These are phyloP conservation scores for Kalmanozyma brasiliensis DNA, from an alignment of 1,284 basidiomycete species.

Conservation along the genomic window DNA sequence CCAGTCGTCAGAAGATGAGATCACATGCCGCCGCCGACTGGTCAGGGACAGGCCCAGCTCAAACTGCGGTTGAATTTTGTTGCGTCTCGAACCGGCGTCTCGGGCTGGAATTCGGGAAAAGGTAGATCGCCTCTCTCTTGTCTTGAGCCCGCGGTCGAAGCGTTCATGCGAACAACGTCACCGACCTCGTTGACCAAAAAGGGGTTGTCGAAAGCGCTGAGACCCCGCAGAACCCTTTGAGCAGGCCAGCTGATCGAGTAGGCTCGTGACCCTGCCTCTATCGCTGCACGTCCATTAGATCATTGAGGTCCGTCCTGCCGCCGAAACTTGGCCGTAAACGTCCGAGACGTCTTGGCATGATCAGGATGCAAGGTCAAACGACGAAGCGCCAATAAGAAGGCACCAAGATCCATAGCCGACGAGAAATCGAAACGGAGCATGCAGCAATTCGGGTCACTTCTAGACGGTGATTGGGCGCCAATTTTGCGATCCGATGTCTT, in stretches of 20 bases:
- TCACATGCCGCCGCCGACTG: constrained; percentile 18
- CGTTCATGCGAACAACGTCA: constrained; percentile 20
- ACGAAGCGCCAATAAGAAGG: constrained; percentile 8
- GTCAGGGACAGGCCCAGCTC: no score
- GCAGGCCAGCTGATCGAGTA: neutral
- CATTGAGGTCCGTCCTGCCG: no score
- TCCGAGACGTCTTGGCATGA: neutral
- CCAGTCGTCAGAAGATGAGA: neutral
- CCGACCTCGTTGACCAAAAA: neutral
- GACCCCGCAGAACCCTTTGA: constrained; percentile 1
- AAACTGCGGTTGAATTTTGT: no score
- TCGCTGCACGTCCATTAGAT: no score
- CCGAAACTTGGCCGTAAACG: no score
- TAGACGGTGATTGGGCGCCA: no score
- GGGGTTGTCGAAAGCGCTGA: no score
- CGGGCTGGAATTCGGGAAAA: no score
- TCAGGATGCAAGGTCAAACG: constrained; percentile 8
- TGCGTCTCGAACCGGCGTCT: no score
- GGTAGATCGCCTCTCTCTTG: constrained; percentile 17
- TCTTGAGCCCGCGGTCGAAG: neutral
- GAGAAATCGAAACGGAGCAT: no score
- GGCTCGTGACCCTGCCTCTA: constrained; percentile 2
- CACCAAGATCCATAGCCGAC: neutral
- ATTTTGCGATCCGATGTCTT: no score
- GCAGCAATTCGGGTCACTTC: no score